phyloP scores from a whole-genome alignment of 2,329 filamentous ascomycete genomes.

The Didymella arachidicola region DNA sequence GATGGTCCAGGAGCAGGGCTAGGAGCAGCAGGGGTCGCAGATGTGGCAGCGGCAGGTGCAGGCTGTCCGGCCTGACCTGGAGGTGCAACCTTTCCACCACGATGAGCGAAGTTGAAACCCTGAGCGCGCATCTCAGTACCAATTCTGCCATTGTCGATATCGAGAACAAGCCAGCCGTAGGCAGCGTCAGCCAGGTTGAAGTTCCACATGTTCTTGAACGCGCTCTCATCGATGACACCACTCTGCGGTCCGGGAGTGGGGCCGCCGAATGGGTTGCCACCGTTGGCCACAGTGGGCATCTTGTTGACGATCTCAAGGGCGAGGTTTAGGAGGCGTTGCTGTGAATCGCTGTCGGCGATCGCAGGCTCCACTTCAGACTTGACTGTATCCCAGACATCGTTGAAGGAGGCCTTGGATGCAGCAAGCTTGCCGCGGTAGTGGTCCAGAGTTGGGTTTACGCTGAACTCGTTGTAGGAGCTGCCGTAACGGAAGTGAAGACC shows the following conservation, averaged over 20 bases:
- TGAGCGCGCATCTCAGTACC: slow-evolving; percentile 98
- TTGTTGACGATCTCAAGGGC: slow-evolving; percentile 94
- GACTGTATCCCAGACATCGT: slow-evolving; percentile 99
- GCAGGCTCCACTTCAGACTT: slow-evolving; percentile 95
- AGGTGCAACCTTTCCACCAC: slow-evolving; percentile 73
- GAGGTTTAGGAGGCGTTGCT: slow-evolving; percentile 90
- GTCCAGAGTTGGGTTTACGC: slow-evolving; percentile 95
- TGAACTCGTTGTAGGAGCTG: slow-evolving; percentile 99
- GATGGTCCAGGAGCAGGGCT: slow-evolving; percentile 51
- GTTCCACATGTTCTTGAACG: slow-evolving; percentile 99
- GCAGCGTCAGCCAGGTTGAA: slow-evolving; percentile 98
- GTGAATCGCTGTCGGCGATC: slow-evolving; percentile 90
- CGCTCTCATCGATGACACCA: slow-evolving; percentile 95
- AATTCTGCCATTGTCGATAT: slow-evolving; percentile 94
- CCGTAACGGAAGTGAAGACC: slow-evolving; percentile 98
- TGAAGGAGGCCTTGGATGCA: slow-evolving; percentile 97
- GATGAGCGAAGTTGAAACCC: slow-evolving; percentile 98
- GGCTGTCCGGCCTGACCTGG: slow-evolving; percentile 49
- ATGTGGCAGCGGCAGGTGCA: slow-evolving; percentile 46
- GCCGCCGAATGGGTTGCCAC: slow-evolving; percentile 95
- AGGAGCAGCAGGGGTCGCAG: slow-evolving; percentile 50
- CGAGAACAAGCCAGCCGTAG: slow-evolving; percentile 93
- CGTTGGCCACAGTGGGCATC: slow-evolving; percentile 94
- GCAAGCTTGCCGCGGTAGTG: slow-evolving; percentile 98
- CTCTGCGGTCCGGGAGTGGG: slow-evolving; percentile 76